These are phyloP conservation scores for Auriscalpium orientale DNA, from an alignment of 768 basidiomycete species.

Conservation along the genomic window DNA sequence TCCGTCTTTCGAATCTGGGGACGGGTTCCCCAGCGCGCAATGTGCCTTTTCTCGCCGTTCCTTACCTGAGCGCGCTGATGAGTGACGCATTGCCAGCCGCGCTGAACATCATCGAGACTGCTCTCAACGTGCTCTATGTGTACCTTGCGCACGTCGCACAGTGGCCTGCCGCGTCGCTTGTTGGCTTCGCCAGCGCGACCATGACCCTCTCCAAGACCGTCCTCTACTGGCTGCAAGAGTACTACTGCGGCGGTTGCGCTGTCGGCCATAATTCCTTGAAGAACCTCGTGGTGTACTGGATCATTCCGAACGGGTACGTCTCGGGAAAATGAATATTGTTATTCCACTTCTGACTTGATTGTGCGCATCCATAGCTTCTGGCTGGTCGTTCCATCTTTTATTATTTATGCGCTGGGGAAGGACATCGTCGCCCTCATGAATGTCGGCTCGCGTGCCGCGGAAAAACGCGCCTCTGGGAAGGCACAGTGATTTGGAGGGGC, in stretches of 20 bases:
- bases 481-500: conserved; percentile 11
- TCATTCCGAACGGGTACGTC: conserved; percentile 73
- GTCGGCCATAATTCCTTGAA: conserved; percentile 62
- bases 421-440: conserved; percentile 47
- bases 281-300: conserved; percentile 53
- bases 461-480: conserved; percentile 28
- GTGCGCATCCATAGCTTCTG: conserved; percentile 44
- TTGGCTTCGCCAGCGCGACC: conserved; percentile 65
- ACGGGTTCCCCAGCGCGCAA: conserved; percentile 85
- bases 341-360: conserved; percentile 1
- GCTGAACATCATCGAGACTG: conserved; percentile 72
- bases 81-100: conserved; percentile 40
- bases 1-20: conserved; percentile 49
- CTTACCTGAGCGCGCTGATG: background rate
- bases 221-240: conserved; percentile 78
- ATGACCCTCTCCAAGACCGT: conserved; percentile 84
- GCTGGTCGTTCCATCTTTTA: conserved; percentile 63
- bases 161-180: conserved; percentile 59
- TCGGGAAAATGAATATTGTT: background rate
- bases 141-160: conserved; percentile 59
- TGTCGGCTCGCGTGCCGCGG: conserved; percentile 18
- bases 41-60: conserved; percentile 35
- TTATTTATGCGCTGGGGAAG: conserved; percentile 50
- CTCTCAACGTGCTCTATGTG: conserved; percentile 67
- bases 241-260: conserved; percentile 64